phyloP scores from a whole-genome alignment of 2,329 filamentous ascomycete genomes.

The Xylaria hypoxylon region DNA sequence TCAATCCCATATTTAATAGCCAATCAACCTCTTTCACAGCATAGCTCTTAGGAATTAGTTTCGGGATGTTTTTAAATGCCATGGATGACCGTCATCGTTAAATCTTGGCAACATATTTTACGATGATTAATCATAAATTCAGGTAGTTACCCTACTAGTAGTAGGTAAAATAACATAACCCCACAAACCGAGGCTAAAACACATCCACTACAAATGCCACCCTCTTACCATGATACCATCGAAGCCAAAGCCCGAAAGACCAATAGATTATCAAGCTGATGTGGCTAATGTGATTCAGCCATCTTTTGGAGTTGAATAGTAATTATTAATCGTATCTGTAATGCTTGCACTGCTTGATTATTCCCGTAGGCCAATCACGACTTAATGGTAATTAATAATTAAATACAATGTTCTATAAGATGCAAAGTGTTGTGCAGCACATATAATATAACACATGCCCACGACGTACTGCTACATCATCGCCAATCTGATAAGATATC shows the following conservation, averaged over 20 bases:
- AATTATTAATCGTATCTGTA: neutral
- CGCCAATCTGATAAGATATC: neutral
- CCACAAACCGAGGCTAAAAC: slow-evolving; percentile 14
- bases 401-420: neutral
- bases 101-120: neutral
- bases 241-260: neutral
- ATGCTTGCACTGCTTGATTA: neutral
- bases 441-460: slow-evolving; percentile 7
- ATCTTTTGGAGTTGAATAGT: neutral
- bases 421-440: neutral
- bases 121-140: slow-evolving; percentile 32
- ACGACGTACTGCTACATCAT: neutral
- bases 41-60: too few species aligned
- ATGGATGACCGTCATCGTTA: neutral
- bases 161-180: neutral
- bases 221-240: neutral
- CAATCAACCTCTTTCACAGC: neutral
- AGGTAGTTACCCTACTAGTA: too few species aligned
- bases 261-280: slow-evolving; percentile 1
- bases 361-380: neutral
- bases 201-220: neutral
- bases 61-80: too few species aligned
- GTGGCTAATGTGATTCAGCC: neutral
- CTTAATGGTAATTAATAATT: slow-evolving; percentile 12
- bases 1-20: too few species aligned